A percentile compares a stretch with the other conserved stretches of the same genome.
phyloP scores from a whole-genome alignment of 2,329 filamentous ascomycete genomes.

The Bipolaris victoriae region DNA sequence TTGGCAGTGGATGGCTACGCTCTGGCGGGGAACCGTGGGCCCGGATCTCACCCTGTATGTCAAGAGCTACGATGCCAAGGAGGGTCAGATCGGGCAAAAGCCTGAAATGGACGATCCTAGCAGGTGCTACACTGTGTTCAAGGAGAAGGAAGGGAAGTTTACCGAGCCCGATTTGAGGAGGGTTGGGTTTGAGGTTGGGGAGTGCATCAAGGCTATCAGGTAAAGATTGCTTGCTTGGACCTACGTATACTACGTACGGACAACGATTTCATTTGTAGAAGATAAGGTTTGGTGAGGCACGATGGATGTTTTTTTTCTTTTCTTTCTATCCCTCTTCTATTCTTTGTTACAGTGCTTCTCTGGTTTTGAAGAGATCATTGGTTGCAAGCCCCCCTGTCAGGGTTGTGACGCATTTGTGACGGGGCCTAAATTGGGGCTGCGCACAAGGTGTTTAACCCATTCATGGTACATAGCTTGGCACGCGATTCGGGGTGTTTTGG shows the following conservation, averaged over 20 bases:
- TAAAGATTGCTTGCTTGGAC: background rate
- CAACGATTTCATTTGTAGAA: background rate
- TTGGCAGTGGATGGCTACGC: constrained; percentile 95
- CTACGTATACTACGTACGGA: background rate
- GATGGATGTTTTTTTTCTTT: background rate
- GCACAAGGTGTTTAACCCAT: background rate
- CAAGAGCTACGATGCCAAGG: constrained; percentile 42
- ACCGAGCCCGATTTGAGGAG: constrained; percentile 66
- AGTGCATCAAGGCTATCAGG: constrained; percentile 66
- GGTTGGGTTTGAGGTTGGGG: constrained; percentile 84
- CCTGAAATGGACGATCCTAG: constrained; percentile 52
- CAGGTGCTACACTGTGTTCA: constrained; percentile 49
- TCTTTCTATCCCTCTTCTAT: background rate
- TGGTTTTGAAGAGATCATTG: background rate
- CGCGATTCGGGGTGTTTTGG: background rate
- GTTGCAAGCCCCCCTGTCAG: background rate
- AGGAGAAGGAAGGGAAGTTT: constrained; percentile 42
- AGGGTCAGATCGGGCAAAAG: constrained; percentile 41
- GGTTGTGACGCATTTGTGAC: background rate
- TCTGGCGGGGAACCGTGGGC: constrained; percentile 86
- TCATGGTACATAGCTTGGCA: constrained; percentile 4
- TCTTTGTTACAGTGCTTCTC: background rate
- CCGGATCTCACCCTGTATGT: constrained; percentile 81
- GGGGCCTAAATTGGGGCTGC: background rate
- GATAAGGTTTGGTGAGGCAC: constrained; percentile 5